phyloP scores from a whole-genome alignment of 805 yeast species.

The Candida sonorensis region DNA sequence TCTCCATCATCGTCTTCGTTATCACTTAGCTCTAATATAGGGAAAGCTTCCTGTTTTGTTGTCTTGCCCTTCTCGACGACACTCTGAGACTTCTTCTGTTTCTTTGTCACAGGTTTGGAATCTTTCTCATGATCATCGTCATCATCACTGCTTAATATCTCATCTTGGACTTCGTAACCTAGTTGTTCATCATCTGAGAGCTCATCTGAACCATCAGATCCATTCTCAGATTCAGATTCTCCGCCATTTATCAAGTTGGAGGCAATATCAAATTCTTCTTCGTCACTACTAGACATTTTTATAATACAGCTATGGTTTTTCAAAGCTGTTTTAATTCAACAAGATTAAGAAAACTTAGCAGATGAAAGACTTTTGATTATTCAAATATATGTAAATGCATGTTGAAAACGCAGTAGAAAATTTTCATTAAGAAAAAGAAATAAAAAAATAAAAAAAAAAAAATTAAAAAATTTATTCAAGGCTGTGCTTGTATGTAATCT shows the following conservation, averaged over 20 bases:
- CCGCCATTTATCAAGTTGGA: constrained; percentile 45
- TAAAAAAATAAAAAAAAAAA: background rate
- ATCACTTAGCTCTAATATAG: constrained; percentile 38
- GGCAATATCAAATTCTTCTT: constrained; percentile 57
- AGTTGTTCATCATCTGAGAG: too few relatives aligned
- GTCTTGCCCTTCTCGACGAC: constrained; percentile 9
- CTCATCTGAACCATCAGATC: constrained; percentile 18
- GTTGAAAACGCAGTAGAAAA: constrained; percentile 1
- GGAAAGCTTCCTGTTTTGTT: constrained; percentile 24
- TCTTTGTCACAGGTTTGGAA: background rate
- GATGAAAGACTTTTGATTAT: too few relatives aligned
- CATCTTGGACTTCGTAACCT: constrained; percentile 54
- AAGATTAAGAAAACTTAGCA: too few relatives aligned
- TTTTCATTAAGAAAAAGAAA: background rate
- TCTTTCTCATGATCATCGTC: constrained; percentile 33
- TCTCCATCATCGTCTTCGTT: constrained; percentile 33
- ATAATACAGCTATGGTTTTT: background rate
- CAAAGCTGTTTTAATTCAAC: too few relatives aligned
- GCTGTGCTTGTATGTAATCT: background rate
- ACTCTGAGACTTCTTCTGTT: constrained; percentile 24
- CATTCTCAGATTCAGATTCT: constrained; percentile 21
- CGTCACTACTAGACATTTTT: constrained; percentile 23
- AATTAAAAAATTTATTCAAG: background rate
- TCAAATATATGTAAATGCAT: too few relatives aligned
- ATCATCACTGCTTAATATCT: constrained; percentile 43